Base-by-base conservation (phyloP, 345 rosid genomes). In the Syzygium aromaticum region DNA sequence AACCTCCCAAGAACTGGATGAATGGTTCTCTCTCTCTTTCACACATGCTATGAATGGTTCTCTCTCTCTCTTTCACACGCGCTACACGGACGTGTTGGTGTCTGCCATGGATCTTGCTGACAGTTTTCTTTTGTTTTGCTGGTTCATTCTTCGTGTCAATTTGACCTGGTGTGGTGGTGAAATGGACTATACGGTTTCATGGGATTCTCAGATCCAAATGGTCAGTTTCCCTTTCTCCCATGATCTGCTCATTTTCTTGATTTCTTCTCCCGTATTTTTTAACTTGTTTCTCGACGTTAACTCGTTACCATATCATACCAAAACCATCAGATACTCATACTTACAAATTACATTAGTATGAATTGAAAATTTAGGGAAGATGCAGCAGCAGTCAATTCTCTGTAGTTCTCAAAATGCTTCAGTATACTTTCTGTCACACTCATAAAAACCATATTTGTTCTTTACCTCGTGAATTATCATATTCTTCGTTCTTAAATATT, bases 1-100 rank as follows among this genome's bases (percentile, higher is more conserved):
- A 96, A 84, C 95, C 97, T 52, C 91, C 93, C 86, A 92, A 91
- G 85, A 94, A 94, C 77, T 96, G 98, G 98, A 93, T 94, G 91
- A 96, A 94, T 85, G 98, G 97, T 95, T 84, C 64, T 17, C 61
- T 19, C 28, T 52, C 54, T 27, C 56, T 21, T 52, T 51, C 53
- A n/a, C n/a, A n/a, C n/a, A n/a, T n/a, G n/a, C n/a, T n/a, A n/a
- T n/a, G n/a, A n/a, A n/a, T n/a, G n/a, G n/a, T n/a, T 73, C 46
- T 51, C 23, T 64, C 25, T 22, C 53, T 6, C 25, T 54, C 28
- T 49, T 57, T 61, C 84, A 7, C 51, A 11, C 23, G 23, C 52
- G 46, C 46, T 43, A 43, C 46, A 43, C 84, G 2, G 33, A 11
- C 23, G 23, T 59, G 33, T 43, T 56, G 11, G 51, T 8, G 52